Percentiles rank a stretch among this genome's conserved stretches.
phyloP scores from a whole-genome alignment of 2,329 filamentous ascomycete genomes.

The Xylariaceae sp. region DNA sequence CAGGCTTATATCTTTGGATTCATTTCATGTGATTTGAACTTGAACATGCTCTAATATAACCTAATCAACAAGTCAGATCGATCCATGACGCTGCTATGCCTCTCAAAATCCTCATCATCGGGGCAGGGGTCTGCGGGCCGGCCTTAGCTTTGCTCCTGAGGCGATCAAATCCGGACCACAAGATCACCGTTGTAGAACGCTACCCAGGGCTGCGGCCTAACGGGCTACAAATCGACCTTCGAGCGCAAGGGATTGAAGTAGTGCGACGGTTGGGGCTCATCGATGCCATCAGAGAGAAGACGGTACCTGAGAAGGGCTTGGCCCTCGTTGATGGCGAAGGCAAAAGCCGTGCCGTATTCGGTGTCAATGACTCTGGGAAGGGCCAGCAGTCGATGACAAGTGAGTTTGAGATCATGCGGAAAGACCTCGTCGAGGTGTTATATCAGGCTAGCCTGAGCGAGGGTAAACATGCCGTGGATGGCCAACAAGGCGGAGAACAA shows the following conservation, averaged over 20 bases:
- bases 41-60: no score
- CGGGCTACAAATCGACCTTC: slow-evolving; percentile 52
- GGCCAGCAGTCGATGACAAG: slow-evolving; percentile 50
- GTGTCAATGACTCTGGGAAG: slow-evolving; percentile 44
- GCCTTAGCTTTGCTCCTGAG: slow-evolving; percentile 47
- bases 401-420: slow-evolving; percentile 64
- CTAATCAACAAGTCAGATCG: no score
- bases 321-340: slow-evolving; percentile 47
- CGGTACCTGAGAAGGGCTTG: slow-evolving; percentile 52
- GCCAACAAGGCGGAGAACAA: slow-evolving; percentile 13
- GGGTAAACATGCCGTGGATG: no score
- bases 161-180: slow-evolving; percentile 38
- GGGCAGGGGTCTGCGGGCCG: slow-evolving; percentile 50
- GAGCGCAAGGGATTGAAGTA: slow-evolving; percentile 44
- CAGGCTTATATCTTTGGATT: no score
- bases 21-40: no score
- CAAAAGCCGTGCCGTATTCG: slow-evolving; percentile 42
- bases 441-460: slow-evolving; percentile 43
- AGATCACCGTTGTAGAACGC: slow-evolving; percentile 50
- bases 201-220: slow-evolving; percentile 39
- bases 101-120: slow-evolving; percentile 52
- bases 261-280: slow-evolving; percentile 46
- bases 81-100: slow-evolving; percentile 19
- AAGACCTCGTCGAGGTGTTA: slow-evolving; percentile 55
- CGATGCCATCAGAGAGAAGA: slow-evolving; percentile 38